phyloP scores from a whole-genome alignment of 208 protist genomes.

The Borovskyia barvae region DNA sequence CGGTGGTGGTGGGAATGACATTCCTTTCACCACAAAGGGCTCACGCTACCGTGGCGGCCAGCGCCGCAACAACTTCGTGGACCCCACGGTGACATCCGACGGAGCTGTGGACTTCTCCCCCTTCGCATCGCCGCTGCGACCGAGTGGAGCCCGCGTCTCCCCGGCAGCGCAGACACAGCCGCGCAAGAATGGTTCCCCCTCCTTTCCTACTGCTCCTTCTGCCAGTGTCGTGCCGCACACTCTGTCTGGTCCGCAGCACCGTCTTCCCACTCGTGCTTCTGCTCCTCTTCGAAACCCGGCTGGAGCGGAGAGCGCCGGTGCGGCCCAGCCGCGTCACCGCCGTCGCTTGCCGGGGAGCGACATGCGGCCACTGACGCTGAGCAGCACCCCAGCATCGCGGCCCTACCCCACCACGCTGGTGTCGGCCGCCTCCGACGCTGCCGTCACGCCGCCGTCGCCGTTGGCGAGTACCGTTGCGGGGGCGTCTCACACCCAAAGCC shows the following conservation, averaged over 20 bases:
- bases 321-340: slow-evolving; percentile 6
- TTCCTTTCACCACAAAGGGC: too few relatives aligned
- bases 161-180: not conserved
- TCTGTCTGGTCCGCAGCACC: not conserved
- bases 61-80: slow-evolving; percentile 1
- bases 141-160: not conserved
- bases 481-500: too few relatives aligned
- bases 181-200: too few relatives aligned
- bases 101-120: not conserved
- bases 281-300: too few relatives aligned
- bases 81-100: not conserved
- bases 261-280: not conserved
- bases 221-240: not conserved
- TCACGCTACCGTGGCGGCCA: not conserved
- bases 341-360: not conserved
- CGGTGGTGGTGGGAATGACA: too few relatives aligned
- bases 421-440: too few relatives aligned
- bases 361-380: not conserved
- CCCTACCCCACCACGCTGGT: too few relatives aligned
- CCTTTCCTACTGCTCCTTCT: not conserved
- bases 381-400: not conserved
- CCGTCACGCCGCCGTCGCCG: too few relatives aligned
- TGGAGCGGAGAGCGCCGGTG: not conserved
- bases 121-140: not conserved
- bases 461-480: too few relatives aligned